Conservation (phyloP, 73 alveolate species). For the Stentor coeruleus region DNA sequence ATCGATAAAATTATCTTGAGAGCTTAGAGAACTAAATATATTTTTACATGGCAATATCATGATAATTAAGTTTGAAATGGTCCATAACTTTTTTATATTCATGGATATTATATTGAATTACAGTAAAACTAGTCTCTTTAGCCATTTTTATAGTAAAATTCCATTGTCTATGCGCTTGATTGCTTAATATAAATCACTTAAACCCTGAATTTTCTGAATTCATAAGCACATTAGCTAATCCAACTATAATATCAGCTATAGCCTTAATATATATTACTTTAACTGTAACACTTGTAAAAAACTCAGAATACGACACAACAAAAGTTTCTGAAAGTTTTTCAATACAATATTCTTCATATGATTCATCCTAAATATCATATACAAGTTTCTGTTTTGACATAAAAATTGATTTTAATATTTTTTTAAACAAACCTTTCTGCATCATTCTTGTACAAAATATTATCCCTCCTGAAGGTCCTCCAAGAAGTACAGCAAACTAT, state of each 20-base stretch:
- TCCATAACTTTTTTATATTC: not conserved
- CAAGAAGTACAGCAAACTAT: not conserved
- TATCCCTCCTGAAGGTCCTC: not conserved
- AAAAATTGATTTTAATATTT: not conserved
- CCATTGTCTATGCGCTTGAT: not conserved
- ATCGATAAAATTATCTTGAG: not conserved
- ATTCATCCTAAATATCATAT: not conserved
- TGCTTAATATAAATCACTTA: not conserved
- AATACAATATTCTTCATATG: not conserved
- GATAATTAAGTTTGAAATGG: not conserved
- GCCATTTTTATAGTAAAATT: not conserved
- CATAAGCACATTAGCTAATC: not conserved
- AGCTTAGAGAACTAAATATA: not conserved
- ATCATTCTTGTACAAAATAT: not conserved
- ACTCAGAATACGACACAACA: not conserved
- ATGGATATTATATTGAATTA: not conserved
- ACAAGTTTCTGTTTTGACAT: not conserved
- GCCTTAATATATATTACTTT: not conserved
- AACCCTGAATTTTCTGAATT: not conserved
- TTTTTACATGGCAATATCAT: not conserved
- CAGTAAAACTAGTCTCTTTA: not conserved
- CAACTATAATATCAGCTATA: not conserved
- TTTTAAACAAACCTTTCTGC: not conserved
- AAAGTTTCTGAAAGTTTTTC: not conserved
- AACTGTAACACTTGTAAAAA: not conserved